Evolutionary conservation across 345 rosid species (phyloP).

Genomic region (Trapa incisa): DNA sequence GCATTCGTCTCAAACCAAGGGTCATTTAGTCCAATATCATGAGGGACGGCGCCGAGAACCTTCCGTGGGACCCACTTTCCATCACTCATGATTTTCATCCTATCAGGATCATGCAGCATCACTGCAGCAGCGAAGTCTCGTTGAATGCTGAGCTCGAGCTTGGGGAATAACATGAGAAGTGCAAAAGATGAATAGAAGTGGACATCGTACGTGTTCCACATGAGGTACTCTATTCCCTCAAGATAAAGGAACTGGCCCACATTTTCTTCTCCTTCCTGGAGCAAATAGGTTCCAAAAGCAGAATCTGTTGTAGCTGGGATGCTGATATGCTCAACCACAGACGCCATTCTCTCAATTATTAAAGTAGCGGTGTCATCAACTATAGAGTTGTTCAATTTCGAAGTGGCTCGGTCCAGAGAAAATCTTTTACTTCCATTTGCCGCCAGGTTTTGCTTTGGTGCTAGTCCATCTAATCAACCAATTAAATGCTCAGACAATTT

Average conservation of each 20-base stretch:
- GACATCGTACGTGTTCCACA: constrained; percentile 97
- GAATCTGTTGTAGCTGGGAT: constrained; percentile 52
- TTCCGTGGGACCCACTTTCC: constrained; percentile 64
- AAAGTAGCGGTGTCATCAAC: constrained; percentile 38
- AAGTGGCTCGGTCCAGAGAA: constrained; percentile 54
- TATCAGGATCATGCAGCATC: constrained; percentile 76
- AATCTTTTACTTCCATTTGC: constrained; percentile 48
- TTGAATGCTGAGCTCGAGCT: constrained; percentile 79
- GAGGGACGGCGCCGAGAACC: constrained; percentile 92
- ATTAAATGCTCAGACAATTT: not conserved
- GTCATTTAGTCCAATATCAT: constrained; percentile 68
- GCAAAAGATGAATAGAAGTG: constrained; percentile 92
- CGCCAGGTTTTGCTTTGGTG: constrained; percentile 56
- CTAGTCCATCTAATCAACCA: constrained; percentile 51
- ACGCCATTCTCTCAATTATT: constrained; percentile 66
- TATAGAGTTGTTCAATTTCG: constrained; percentile 18
- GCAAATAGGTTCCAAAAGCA: constrained; percentile 80
- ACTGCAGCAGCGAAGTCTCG: constrained; percentile 91
- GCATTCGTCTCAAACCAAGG: constrained; percentile 93
- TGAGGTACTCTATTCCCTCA: constrained; percentile 76
- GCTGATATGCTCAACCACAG: constrained; percentile 45
- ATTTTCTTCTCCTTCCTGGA: constrained; percentile 86
- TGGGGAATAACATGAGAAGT: constrained; percentile 74
- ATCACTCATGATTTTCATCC: constrained; percentile 42
- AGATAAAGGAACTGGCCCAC: constrained; percentile 87